Evolutionary conservation across 768 basidiomycete species (phyloP).

Genomic region (Infundibulicybe gibba): DNA sequence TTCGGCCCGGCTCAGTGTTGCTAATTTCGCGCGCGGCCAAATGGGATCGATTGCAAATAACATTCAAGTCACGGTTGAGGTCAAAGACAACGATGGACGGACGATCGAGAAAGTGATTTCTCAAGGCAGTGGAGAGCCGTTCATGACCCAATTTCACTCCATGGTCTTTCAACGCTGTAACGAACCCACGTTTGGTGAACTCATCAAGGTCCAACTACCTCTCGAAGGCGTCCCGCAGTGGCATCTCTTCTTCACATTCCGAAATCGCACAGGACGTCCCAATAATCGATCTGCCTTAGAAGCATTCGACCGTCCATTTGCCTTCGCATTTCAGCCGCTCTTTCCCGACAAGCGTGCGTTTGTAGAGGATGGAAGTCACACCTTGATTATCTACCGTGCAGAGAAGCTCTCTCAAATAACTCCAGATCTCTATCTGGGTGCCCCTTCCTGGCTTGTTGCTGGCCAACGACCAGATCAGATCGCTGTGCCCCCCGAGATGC

Average conservation of each 20-base stretch:
- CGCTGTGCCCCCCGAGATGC: constrained; percentile 53
- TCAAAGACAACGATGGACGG: constrained; percentile 68
- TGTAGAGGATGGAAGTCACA: constrained; percentile 87
- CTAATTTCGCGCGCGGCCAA: constrained; percentile 55
- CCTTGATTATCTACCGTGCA: constrained; percentile 77
- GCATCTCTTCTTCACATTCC: constrained; percentile 95
- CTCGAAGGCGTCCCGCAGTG: constrained; percentile 64
- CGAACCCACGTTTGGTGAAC: constrained; percentile 89
- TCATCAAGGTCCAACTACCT: constrained; percentile 84
- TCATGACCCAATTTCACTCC: constrained; percentile 79
- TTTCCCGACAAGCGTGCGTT: constrained; percentile 75
- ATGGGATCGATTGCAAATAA: constrained; percentile 58
- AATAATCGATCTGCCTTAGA: constrained; percentile 33
- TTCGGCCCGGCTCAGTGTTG: constrained; percentile 54
- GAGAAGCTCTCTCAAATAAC: constrained; percentile 63
- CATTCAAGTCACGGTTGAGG: constrained; percentile 90
- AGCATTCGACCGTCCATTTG: constrained; percentile 72
- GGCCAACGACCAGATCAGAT: constrained; percentile 63
- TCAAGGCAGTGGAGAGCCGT: constrained; percentile 82
- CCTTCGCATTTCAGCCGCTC: constrained; percentile 89
- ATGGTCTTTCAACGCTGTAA: constrained; percentile 88
- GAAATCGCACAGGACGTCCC: constrained; percentile 58
- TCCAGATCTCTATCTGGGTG: constrained; percentile 68
- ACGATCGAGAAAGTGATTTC: constrained; percentile 70
- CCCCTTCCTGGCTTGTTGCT: constrained; percentile 54